Evolutionary conservation across 2,329 filamentous ascomycete genomes (phyloP), one percentile per base, ranked within the genome.

Genomic region (Colletotrichum sp.): DNA sequence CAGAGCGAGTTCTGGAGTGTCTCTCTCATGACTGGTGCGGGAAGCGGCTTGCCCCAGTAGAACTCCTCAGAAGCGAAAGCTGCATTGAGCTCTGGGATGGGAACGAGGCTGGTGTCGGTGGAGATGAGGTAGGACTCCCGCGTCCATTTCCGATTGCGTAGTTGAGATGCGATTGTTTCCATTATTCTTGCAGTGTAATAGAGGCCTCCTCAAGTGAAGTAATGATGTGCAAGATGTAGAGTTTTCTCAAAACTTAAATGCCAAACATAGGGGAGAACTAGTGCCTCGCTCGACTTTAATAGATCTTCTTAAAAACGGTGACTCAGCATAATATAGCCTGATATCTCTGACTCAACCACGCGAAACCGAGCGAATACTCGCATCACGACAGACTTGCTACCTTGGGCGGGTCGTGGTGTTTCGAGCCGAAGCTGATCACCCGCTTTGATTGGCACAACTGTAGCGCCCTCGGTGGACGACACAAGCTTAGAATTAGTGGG

Each of bases 1-100:
- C 90, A 92, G 57, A 94, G 82, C 39, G 90, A 93, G 76, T 90
- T 90, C 44, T 89, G 83, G 15, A 94, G 81, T 78, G 91, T 89
- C 72, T 87, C 88, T 72, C 86, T 84, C 76, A 92, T 84, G 30
- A 85, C 82, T 0, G 84, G 81, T n/a, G 88, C 84, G 2, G 90
- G 87, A 4, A 92, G 82, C 6, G 88, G 81, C 36, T 87, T 87
- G 21, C 90, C 89, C 92, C 93, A 94, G 87, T 92, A 93, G 81
- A 93, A 84, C 69, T 89, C 83, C 36, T 92, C 90, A 0, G 89
- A 89, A 12, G 81, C 86, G 78, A 93, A 90, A 26, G 89, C 90
- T 6, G 85, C 84, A 79, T 91, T 91, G 78, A 94, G 85, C 30
- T 88, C 87, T 30, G 86, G 81, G 24, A 89, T 83, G 65, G 92